Evolutionary conservation across 2,329 filamentous ascomycete genomes (phyloP), one percentile per base, ranked within the genome.

Genomic region (Fusarium ambrosium): DNA sequence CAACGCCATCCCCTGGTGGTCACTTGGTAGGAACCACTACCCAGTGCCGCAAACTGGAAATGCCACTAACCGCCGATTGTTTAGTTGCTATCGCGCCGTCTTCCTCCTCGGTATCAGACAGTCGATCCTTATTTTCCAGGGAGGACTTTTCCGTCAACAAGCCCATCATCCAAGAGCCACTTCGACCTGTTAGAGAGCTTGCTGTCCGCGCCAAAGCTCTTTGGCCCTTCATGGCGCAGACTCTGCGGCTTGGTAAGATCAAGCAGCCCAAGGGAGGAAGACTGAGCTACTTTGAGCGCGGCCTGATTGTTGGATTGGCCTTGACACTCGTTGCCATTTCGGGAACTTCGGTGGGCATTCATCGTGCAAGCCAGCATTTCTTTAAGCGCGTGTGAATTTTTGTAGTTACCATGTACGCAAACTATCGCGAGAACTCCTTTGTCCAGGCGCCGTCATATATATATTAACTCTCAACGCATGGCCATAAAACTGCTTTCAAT

Each of bases 41-140:
- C 5, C 4, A 0, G 6, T 14, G 8, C 16, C 2, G 11, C 2
- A 1, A 11, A 4, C 2, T 9, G 9, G 8, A 13, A 4, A 18
- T 9, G 3, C 2, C 16, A 3, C 45, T 51, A 51, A 51, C 45
- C 10, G 24, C 24, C 11, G 11, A 13, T 13, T 13, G 32, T 18
- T 8, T 10, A 51, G 45, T 29, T 4, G 24, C 45, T 11, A 24
- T 51, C 18, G 24, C 24, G 1, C 45, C 24, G 3, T 51, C 45
- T 16, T 29, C 45, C 4, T 51, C 45, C 11, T 29, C 24, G 3
- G 5, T 51, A 4, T 51, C 45, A 4, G 16, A 29, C 4, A 29
- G 16, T 24, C 45, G 9, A 10, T 29, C 16, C 2, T 9, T 51
- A 3, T 51, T 4, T 29, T 29, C 45, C 5, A 51, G 24, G 16